Percentiles rank a stretch among this genome's conserved stretches.
Conservation (phyloP, 345 rosid species). For the Clausena lansium region DNA sequence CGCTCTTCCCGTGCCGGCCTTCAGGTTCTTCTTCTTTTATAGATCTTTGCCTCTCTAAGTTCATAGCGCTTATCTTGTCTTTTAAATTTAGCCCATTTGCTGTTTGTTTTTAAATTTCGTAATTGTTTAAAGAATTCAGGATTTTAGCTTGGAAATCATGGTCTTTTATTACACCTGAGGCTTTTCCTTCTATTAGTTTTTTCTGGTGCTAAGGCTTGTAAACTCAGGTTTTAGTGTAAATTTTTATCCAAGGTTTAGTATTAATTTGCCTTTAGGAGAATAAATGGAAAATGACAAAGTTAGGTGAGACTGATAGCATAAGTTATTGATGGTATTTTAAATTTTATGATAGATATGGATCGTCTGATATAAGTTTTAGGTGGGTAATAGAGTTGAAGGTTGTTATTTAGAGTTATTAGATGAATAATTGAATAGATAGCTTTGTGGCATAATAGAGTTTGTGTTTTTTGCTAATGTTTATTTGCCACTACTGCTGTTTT, state of each 20-base stretch:
- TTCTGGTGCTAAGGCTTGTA: not conserved
- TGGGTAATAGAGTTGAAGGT: not conserved
- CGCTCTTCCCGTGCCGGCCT: conserved; percentile 88
- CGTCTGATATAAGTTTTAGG: not conserved
- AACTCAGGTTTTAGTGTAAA: not conserved
- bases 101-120: not conserved
- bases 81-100: not conserved
- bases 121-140: not conserved
- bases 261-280: not conserved
- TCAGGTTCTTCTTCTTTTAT: conserved; percentile 38
- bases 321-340: not conserved
- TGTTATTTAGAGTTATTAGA: not conserved
- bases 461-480: not conserved
- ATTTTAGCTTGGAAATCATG: not conserved
- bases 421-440: not conserved
- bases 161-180: not conserved
- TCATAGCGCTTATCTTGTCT: not conserved
- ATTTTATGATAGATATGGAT: not conserved
- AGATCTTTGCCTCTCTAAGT: conserved; percentile 17
- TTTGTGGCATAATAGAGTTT: not conserved
- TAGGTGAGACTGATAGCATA: not conserved
- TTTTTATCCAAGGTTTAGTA: not conserved
- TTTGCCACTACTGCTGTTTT: not conserved
- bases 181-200: not conserved
- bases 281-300: not conserved